Percentiles rank a stretch among this genome's conserved stretches.
These are phyloP conservation scores for Fragaria ananassa DNA, from an alignment of 306 rosid species.

Conservation along the genomic window DNA sequence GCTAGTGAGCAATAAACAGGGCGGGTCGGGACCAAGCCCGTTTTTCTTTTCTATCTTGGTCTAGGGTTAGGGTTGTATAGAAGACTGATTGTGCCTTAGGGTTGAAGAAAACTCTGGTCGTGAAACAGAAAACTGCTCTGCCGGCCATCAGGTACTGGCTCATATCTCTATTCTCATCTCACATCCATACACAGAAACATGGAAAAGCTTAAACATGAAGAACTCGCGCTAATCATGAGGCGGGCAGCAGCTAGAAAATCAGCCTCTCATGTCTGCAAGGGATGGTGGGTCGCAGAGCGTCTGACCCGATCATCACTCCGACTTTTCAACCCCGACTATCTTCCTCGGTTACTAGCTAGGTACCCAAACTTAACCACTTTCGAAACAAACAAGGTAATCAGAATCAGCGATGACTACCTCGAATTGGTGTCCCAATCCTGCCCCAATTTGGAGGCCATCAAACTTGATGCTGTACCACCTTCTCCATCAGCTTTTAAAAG, in stretches of 20 bases:
- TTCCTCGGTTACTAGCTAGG: constrained; percentile 16
- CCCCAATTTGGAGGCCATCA: constrained; percentile 25
- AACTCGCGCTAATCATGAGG: constrained; percentile 16
- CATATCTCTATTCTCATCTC: too few relatives aligned
- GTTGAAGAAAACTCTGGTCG: too few relatives aligned
- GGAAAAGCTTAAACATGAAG: constrained; percentile 15
- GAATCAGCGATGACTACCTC: constrained; percentile 11
- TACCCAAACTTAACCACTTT: constrained; percentile 21
- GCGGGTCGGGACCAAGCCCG: too few relatives aligned
- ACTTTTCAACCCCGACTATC: not conserved
- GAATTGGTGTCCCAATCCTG: constrained; percentile 18
- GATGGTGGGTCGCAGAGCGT: constrained; percentile 21
- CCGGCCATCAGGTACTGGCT: too few relatives aligned
- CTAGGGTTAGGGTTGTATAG: too few relatives aligned
- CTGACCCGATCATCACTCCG: constrained; percentile 13
- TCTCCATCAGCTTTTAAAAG: too few relatives aligned
- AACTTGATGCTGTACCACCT: not conserved
- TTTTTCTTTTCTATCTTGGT: too few relatives aligned
- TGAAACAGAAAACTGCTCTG: too few relatives aligned
- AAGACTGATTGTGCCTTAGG: too few relatives aligned
- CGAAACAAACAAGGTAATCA: not conserved
- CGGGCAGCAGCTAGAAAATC: constrained; percentile 19
- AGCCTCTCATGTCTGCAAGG: constrained; percentile 21
- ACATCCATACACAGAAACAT: not conserved
- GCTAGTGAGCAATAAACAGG: too few relatives aligned